phyloP scores from a whole-genome alignment of 176 grass and related monocot species.

The Themeda triandra region DNA sequence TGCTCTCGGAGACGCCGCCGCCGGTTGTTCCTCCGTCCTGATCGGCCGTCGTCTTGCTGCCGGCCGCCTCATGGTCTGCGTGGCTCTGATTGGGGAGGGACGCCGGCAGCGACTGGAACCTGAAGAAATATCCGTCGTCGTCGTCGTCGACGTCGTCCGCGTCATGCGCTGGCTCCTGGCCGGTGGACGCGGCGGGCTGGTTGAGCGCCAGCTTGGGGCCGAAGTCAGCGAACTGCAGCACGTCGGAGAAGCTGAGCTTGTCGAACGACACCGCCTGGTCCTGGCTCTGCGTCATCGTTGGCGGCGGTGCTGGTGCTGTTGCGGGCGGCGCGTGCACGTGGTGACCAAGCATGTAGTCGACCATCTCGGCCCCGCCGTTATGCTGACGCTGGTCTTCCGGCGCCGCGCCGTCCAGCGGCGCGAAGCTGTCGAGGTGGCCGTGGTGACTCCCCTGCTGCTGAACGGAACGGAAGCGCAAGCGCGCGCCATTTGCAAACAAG shows the following conservation, averaged over 20 bases:
- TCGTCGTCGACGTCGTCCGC: conserved; percentile 10
- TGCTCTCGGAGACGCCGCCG: conserved; percentile 42
- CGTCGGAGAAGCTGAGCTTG: conserved; percentile 85
- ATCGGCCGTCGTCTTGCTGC: conserved; percentile 37
- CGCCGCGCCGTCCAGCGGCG: conserved; percentile 23
- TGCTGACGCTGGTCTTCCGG: conserved; percentile 14
- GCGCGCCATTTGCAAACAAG: not conserved
- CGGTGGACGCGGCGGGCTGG: conserved; percentile 38
- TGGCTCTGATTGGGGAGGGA: not conserved
- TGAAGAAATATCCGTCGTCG: conserved; percentile 68
- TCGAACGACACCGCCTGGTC: conserved; percentile 50
- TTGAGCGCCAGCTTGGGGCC: conserved; percentile 82
- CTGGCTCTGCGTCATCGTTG: conserved; percentile 28
- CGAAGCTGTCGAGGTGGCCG: conserved; percentile 25
- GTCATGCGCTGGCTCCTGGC: not conserved
- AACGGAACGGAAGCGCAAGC: not conserved
- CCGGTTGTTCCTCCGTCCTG: conserved; percentile 18
- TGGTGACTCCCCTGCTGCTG: conserved; percentile 7
- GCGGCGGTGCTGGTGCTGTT: not conserved
- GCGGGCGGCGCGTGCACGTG: conserved; percentile 7
- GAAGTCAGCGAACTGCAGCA: conserved; percentile 88
- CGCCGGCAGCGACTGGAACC: conserved; percentile 45
- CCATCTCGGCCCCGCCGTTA: conserved; percentile 50
- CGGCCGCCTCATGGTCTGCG: not conserved
- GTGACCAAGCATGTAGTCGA: conserved; percentile 86